Percentiles rank a stretch among this genome's conserved stretches.
These are phyloP conservation scores for Podosphaera xanthii DNA, from an alignment of 2,329 filamentous ascomycete genomes.

Conservation along the genomic window DNA sequence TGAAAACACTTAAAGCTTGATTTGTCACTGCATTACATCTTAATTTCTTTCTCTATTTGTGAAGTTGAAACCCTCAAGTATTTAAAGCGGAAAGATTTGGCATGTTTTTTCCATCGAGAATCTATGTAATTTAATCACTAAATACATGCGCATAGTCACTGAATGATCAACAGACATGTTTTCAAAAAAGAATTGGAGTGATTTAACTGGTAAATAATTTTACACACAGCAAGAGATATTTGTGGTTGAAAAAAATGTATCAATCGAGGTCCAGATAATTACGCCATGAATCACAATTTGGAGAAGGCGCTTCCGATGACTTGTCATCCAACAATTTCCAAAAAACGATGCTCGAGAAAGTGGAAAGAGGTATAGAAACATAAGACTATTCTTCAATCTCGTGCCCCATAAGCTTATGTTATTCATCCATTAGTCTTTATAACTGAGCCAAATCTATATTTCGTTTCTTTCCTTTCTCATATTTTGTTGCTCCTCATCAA, in stretches of 20 bases:
- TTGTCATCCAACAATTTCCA: not conserved
- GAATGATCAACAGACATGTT: too few relatives aligned
- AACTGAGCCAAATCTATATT: not conserved
- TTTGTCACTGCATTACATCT: too few relatives aligned
- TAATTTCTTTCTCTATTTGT: too few relatives aligned
- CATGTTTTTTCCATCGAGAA: too few relatives aligned
- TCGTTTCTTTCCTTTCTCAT: not conserved
- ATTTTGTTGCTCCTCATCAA: not conserved
- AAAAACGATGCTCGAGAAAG: not conserved
- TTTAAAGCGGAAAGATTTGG: too few relatives aligned
- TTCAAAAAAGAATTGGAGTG: too few relatives aligned
- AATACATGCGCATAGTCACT: too few relatives aligned
- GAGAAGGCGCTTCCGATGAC: not conserved
- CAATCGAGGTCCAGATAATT: not conserved
- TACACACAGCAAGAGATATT: too few relatives aligned
- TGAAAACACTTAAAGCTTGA: too few relatives aligned
- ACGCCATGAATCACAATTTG: not conserved
- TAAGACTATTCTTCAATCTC: not conserved
- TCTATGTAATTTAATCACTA: too few relatives aligned
- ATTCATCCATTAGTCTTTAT: not conserved
- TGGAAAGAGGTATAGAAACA: not conserved
- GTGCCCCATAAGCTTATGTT: not conserved
- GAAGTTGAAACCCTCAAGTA: too few relatives aligned
- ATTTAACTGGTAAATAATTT: too few relatives aligned
- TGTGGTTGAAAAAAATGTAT: not conserved